phyloP scores from a whole-genome alignment of 768 basidiomycete genomes.

The Calocybe gangraenosa region DNA sequence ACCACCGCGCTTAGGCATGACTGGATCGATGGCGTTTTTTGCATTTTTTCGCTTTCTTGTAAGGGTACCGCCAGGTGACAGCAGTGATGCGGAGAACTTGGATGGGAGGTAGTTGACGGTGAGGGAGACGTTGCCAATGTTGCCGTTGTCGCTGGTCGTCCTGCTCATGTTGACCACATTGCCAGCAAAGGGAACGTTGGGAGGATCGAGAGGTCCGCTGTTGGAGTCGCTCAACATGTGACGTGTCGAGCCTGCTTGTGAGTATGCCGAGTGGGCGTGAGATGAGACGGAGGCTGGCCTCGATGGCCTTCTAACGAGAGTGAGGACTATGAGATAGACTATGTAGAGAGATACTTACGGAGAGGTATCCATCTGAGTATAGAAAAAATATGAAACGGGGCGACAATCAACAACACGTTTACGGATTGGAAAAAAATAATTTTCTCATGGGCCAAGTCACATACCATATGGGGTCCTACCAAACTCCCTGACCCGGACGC shows the following conservation, averaged over 20 bases:
- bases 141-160: slow-evolving; percentile 7
- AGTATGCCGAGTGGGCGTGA: slow-evolving; percentile 37
- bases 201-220: slow-evolving; percentile 35
- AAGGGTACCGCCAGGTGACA: slow-evolving; percentile 29
- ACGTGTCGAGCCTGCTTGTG: slow-evolving; percentile 42
- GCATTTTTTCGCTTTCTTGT: slow-evolving; percentile 23
- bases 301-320: slow-evolving; percentile 18
- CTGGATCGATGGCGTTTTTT: slow-evolving; percentile 20
- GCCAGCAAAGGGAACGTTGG: slow-evolving; percentile 33
- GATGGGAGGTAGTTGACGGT: slow-evolving; percentile 59
- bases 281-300: slow-evolving; percentile 34
- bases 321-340: slow-evolving; percentile 2
- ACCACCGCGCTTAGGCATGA: slow-evolving; percentile 55
- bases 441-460: slow-evolving; percentile 12
- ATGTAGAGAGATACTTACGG: slow-evolving; percentile 20
- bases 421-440: slow-evolving; percentile 9
- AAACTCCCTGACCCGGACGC: slow-evolving; percentile 10
- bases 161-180: slow-evolving; percentile 6
- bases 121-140: slow-evolving; percentile 22
- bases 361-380: slow-evolving; percentile 14
- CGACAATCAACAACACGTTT: slow-evolving; percentile 11
- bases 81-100: slow-evolving; percentile 50
- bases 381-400: neutral
- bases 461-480: slow-evolving; percentile 14
- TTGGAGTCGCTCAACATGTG: slow-evolving; percentile 37